Percentiles rank a stretch among this genome's conserved stretches.
Evolutionary conservation across 2,329 filamentous ascomycete genomes (phyloP).

Genomic region (Talaromyces funiculosus): DNA sequence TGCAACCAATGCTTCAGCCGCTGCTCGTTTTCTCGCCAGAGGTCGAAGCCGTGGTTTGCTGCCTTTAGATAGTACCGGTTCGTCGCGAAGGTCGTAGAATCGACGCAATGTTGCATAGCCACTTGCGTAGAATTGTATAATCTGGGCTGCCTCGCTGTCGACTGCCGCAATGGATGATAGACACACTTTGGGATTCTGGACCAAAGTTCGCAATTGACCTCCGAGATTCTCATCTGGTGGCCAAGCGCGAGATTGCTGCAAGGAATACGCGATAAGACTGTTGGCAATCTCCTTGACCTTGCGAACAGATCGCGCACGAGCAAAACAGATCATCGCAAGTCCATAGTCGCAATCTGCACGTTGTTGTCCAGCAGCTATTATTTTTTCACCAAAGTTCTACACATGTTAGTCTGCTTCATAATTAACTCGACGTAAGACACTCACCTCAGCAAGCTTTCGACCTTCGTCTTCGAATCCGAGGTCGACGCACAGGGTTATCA

Average conservation of each 20-base stretch:
- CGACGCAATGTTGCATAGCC: constrained; percentile 87
- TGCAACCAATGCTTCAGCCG: constrained; percentile 70
- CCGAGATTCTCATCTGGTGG: constrained; percentile 69
- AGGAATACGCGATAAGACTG: constrained; percentile 77
- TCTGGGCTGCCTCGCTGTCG: constrained; percentile 74
- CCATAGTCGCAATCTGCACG: constrained; percentile 66
- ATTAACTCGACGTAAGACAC: constrained; percentile 23
- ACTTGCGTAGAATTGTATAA: constrained; percentile 79
- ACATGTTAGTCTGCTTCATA: constrained; percentile 18
- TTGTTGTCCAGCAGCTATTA: constrained; percentile 51
- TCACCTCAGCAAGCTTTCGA: constrained; percentile 74
- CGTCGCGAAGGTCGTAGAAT: constrained; percentile 85
- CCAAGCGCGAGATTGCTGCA: constrained; percentile 77
- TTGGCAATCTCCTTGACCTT: constrained; percentile 84
- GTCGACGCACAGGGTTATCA: constrained; percentile 70
- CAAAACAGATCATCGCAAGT: constrained; percentile 83
- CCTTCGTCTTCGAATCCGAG: constrained; percentile 75
- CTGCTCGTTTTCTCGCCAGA: constrained; percentile 59
- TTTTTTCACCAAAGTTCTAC: constrained; percentile 75
- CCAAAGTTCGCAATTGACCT: constrained; percentile 60
- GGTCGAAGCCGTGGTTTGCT: constrained; percentile 44
- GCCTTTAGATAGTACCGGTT: constrained; percentile 41
- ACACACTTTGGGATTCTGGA: constrained; percentile 65
- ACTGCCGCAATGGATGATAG: constrained; percentile 66
- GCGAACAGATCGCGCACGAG: constrained; percentile 68